Percentiles rank a stretch among this genome's conserved stretches.
Evolutionary conservation across 352 stramenopile genomes (phyloP).

Genomic region (Phytophthora ohioensis): DNA sequence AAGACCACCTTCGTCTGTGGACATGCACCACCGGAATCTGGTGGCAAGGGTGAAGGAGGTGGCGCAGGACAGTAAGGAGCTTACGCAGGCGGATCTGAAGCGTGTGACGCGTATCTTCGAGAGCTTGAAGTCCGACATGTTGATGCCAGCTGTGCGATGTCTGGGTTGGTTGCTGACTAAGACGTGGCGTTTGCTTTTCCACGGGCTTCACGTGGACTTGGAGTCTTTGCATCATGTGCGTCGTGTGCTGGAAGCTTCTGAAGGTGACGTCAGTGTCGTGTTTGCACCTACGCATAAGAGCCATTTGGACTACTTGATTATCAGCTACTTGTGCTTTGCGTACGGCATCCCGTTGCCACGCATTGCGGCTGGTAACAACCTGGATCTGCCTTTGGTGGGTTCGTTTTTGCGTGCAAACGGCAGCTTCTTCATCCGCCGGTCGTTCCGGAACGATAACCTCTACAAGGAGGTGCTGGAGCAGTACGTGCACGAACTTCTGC

Average conservation of each 20-base stretch:
- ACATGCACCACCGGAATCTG: constrained; percentile 55
- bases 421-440: constrained; percentile 92
- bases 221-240: constrained; percentile 69
- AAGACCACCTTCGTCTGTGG: constrained; percentile 45
- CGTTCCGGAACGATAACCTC: constrained; percentile 70
- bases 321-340: constrained; percentile 91
- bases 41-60: constrained; percentile 43
- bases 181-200: constrained; percentile 78
- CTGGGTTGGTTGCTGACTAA: constrained; percentile 86
- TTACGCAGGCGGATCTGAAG: constrained; percentile 36
- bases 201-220: constrained; percentile 76
- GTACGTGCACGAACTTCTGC: constrained; percentile 86
- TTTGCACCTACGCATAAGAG: constrained; percentile 91
- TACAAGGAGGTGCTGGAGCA: constrained; percentile 89
- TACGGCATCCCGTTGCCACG: constrained; percentile 88
- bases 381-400: constrained; percentile 85
- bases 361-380: constrained; percentile 90
- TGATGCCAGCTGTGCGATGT: constrained; percentile 74
- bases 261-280: constrained; percentile 74
- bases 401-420: constrained; percentile 85
- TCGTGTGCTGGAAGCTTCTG: constrained; percentile 53
- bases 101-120: constrained; percentile 70
- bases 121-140: constrained; percentile 77
- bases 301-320: constrained; percentile 92
- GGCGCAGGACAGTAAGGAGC: constrained; percentile 8